These are phyloP conservation scores for Pueraria montana DNA, from an alignment of 306 rosid species.

Conservation along the genomic window DNA sequence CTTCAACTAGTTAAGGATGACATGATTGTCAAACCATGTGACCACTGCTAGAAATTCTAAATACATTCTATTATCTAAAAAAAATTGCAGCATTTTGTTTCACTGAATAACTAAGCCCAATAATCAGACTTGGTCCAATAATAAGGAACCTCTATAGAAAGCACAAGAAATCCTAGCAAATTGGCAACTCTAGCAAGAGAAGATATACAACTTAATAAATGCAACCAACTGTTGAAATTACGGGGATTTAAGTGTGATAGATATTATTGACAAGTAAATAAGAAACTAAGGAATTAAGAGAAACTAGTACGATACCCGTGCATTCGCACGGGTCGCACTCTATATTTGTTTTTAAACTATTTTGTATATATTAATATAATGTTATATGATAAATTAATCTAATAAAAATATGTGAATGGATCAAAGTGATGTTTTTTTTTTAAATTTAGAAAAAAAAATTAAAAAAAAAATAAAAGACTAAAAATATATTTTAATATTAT, in stretches of 20 bases:
- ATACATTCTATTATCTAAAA: neutral
- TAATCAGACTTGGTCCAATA: neutral
- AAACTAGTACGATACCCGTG: too few relatives aligned
- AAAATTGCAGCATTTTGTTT: constrained; percentile 29
- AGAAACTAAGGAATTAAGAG: neutral
- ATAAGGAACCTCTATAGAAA: constrained; percentile 26
- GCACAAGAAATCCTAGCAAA: constrained; percentile 22
- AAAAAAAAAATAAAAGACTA: too few relatives aligned
- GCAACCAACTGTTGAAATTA: neutral
- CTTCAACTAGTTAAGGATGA: constrained; percentile 71
- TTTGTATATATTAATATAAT: too few relatives aligned
- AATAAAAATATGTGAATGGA: too few relatives aligned
- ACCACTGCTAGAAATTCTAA: neutral
- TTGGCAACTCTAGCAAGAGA: neutral
- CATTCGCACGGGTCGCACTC: too few relatives aligned
- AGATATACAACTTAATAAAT: constrained; percentile 18
- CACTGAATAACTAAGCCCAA: constrained; percentile 21
- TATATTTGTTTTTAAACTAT: too few relatives aligned
- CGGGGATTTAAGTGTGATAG: neutral
- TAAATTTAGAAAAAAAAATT: too few relatives aligned
- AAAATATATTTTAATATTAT: too few relatives aligned
- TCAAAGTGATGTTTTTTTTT: too few relatives aligned
- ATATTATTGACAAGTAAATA: neutral
- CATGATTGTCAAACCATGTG: constrained; percentile 16
- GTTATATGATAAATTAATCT: too few relatives aligned